Evolutionary conservation across 1,139 yeast species (phyloP), one percentile per base, ranked within the genome.

Genomic region (Pichiaceae sp.): DNA sequence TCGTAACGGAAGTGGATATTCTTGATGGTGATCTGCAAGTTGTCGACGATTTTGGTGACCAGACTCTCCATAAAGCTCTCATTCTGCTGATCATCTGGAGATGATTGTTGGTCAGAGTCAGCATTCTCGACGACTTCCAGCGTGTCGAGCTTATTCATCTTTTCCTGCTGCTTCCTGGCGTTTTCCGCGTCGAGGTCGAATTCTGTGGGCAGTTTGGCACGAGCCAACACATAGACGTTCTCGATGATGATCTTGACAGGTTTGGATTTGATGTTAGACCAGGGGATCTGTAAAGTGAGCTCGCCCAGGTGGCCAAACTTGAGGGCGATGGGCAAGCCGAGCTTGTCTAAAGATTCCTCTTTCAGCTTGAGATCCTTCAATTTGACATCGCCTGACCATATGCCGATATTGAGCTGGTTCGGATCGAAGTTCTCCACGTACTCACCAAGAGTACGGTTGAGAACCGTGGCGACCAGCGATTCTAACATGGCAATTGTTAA

Each of bases 371-470:
- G 68, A 55, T 89, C 78, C 45, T 70, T 70, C 37, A 93, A 66
- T 55, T 85, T 86, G 33, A 89, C 98, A 66, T 91, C 97, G 23
- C 99, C 99, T 51, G 91, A 78, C 96, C 98, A 89, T 31, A 93
- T 89, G 2, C 97, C 98, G 40, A 91, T 89, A 51, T 91, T 87
- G 53, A 91, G 64, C 54, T 89, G 96, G 47, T 84, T 84, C 12
- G 96, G 89, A 60, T 93, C 98, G 55, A 91, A 91, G 59, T 91
- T 83, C 61, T 93, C 95, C 37, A 93, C 91, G 62, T 91, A 83
- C 15, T 80, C 68, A 3, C 85, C 84, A 46, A 74, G 54, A 42
- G 74, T 66, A 42, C 77, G 52, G 49, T 74, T 74, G 40, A 74
- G 59, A 20, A 74, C 59, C 38, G 64, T 70, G 21, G 80, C 78